Conservation (phyloP, 2,329 filamentous ascomycete species). For the Diplodia corticola region DNA sequence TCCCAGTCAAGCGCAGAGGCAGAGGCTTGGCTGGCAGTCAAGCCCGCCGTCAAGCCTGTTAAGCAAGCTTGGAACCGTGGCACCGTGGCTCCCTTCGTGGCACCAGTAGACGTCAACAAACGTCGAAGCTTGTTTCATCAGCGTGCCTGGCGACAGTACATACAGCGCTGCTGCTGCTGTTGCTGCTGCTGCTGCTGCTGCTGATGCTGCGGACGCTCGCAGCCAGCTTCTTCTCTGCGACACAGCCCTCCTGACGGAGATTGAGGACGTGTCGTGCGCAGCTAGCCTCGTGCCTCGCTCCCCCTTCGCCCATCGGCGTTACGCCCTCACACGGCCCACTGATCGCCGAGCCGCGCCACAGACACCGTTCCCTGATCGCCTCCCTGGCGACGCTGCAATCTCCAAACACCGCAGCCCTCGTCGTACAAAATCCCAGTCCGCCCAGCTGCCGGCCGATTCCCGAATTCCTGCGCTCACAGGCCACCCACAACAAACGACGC, state of each 20-base stretch:
- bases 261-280: conserved; percentile 6
- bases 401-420: background rate
- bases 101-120: conserved; percentile 1
- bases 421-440: conserved; percentile 4
- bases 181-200: background rate
- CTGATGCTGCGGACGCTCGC: no score
- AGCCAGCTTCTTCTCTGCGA: background rate
- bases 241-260: background rate
- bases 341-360: conserved; percentile 9
- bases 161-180: background rate
- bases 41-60: background rate
- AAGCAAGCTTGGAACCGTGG: background rate
- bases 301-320: background rate
- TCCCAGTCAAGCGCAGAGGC: background rate
- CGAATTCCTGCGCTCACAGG: conserved; percentile 12
- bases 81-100: background rate
- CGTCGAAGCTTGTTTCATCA: background rate
- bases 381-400: conserved; percentile 12
- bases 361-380: conserved; percentile 4
- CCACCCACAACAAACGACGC: conserved; percentile 19
- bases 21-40: background rate
- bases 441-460: background rate
- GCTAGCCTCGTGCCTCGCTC: background rate
- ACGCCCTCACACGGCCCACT: background rate
- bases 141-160: background rate